Conservation (phyloP, 108 stramenopile genomes). For the Tribonema minus region DNA sequence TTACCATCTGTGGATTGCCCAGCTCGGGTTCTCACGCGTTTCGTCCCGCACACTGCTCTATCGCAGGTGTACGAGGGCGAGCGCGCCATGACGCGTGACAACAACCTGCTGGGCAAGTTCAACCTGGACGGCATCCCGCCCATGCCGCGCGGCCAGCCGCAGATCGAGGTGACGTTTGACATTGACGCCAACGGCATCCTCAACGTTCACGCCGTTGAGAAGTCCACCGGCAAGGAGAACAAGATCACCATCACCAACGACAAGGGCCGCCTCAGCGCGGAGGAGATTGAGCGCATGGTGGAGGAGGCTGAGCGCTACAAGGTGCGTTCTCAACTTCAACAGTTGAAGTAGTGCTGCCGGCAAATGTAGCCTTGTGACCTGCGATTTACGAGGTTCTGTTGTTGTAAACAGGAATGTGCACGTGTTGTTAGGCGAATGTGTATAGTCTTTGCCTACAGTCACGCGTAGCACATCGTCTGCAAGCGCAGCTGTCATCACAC, state of each 20-base stretch:
- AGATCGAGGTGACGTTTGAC: conserved; percentile 98
- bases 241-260: conserved; percentile 77
- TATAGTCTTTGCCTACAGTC: no score
- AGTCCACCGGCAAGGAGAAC: conserved; percentile 75
- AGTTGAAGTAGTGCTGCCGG: no score
- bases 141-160: conserved; percentile 99
- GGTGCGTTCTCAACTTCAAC: no score
- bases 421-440: no score
- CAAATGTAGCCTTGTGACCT: no score
- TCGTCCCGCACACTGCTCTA: no score
- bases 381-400: no score
- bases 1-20: no score
- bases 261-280: conserved; percentile 69
- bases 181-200: conserved; percentile 95
- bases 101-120: conserved; percentile 99
- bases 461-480: no score
- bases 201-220: conserved; percentile 78
- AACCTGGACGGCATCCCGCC: conserved; percentile 97
- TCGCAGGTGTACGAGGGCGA: conserved; percentile 98
- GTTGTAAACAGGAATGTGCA: conserved; percentile 82
- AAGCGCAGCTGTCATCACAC: no score
- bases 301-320: conserved; percentile 77
- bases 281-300: conserved; percentile 83
- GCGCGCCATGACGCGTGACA: conserved; percentile 98
- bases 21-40: no score